phyloP scores from a whole-genome alignment of 495 filamentous ascomycete genomes.

The Trichodelitschia bisporula region DNA sequence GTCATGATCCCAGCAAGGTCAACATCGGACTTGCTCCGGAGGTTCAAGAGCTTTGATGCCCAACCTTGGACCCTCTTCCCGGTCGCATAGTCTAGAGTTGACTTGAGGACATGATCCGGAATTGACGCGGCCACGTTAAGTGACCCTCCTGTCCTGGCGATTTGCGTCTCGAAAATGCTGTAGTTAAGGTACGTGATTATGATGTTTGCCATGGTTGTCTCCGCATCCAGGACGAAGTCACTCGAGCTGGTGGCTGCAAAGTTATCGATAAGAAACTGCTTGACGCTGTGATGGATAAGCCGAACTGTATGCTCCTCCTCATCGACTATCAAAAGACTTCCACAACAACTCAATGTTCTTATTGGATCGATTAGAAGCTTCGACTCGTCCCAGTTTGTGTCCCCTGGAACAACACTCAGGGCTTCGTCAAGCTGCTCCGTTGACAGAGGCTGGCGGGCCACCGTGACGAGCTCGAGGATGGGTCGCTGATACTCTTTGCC shows the following conservation, averaged over 20 bases:
- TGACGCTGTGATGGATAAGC: slow-evolving; percentile 21
- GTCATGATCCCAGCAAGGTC: slow-evolving; percentile 13
- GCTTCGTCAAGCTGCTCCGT: slow-evolving; percentile 21
- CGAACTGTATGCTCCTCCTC: slow-evolving; percentile 20
- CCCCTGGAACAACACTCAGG: slow-evolving; percentile 16
- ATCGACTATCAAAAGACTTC: slow-evolving; percentile 20
- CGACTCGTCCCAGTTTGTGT: slow-evolving; percentile 14
- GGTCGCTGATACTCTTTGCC: too few species aligned
- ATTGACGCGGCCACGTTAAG: slow-evolving; percentile 8
- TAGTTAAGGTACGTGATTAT: slow-evolving; percentile 21
- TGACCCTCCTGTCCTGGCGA: slow-evolving; percentile 10
- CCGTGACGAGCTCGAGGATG: slow-evolving; percentile 15
- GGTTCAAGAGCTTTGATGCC: slow-evolving; percentile 12
- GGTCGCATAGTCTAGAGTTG: slow-evolving; percentile 8
- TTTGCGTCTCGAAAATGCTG: slow-evolving; percentile 16
- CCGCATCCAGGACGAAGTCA: slow-evolving; percentile 9
- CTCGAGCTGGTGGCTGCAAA: slow-evolving; percentile 5
- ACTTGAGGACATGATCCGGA: slow-evolving; percentile 11
- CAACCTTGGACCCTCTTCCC: slow-evolving; percentile 8
- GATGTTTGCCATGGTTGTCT: slow-evolving; percentile 13
- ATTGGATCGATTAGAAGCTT: slow-evolving; percentile 16
- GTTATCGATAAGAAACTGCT: slow-evolving; percentile 17
- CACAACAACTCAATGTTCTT: slow-evolving; percentile 16
- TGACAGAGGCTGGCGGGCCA: slow-evolving; percentile 16
- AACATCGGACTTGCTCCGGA: slow-evolving; percentile 9